Evolutionary conservation across 768 basidiomycete species (phyloP).

Genomic region (Dendrothele bispora): DNA sequence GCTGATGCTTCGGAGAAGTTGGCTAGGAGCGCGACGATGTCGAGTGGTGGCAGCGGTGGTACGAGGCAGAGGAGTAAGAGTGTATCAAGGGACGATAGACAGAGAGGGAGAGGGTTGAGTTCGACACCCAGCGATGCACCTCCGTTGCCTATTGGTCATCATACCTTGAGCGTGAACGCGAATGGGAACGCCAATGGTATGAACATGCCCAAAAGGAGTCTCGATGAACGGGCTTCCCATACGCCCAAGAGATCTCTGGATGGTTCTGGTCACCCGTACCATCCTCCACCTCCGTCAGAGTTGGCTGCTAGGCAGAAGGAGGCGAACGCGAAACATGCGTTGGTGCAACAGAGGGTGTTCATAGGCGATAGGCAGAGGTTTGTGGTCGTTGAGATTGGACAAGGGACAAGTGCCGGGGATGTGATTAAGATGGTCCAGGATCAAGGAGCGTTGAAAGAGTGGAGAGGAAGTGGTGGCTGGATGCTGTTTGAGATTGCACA

Average conservation of each 20-base stretch:
- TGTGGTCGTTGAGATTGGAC: constrained; percentile 68
- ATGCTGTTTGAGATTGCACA: constrained; percentile 90
- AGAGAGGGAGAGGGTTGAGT: no score
- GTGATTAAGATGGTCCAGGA: constrained; percentile 64
- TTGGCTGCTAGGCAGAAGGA: constrained; percentile 22
- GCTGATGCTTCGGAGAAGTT: constrained; percentile 29
- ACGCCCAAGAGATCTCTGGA: no score
- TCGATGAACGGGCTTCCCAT: no score
- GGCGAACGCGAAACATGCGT: constrained; percentile 11
- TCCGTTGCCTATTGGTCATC: no score
- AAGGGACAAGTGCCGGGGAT: constrained; percentile 70
- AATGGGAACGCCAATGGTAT: no score
- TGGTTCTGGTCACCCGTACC: constrained; percentile 23
- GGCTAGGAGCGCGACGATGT: no score
- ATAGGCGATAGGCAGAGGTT: constrained; percentile 76
- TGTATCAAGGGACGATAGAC: no score
- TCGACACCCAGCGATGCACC: no score
- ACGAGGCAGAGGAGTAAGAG: no score
- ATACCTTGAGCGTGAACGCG: no score
- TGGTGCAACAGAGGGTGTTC: constrained; percentile 70
- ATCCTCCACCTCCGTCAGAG: constrained; percentile 35
- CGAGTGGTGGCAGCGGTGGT: no score
- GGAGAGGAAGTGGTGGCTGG: constrained; percentile 67
- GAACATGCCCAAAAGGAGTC: no score
- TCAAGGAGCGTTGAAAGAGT: constrained; percentile 66